Base-by-base conservation (phyloP, 2,329 filamentous ascomycete genomes). In the Ceratocystis cubensis region DNA sequence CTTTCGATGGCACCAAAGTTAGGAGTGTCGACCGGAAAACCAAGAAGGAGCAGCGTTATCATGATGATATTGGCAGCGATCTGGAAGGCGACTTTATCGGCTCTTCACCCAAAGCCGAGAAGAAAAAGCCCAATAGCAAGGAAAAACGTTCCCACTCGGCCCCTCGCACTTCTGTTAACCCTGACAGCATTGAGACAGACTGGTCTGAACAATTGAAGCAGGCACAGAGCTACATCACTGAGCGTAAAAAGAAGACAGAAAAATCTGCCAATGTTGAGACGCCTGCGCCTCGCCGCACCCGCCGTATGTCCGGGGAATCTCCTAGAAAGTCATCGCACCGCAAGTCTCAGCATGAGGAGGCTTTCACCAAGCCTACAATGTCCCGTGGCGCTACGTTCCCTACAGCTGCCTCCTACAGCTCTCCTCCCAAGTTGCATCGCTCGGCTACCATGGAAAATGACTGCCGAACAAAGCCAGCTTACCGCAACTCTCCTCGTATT, bases 301-400 rank as follows among this genome's bases (percentile, higher is more conserved):
- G 45, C 8, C 62, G 56, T n/a, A 65, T 53, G 45, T 62, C 66
- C 5, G 66, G 56, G 28, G 65, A 66, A 10, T 46, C 59, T 3
- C 33, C 59, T 17, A 66, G 63, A 48, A 66, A 63, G 46, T 20
- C 44, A 10, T 48, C 44, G 28, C 53, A 65, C 17, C 64, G 64
- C 53, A 65, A 46, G 37, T 28, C 50, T 1, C 17, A 8, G 17
- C 41, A n/a, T 25, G 33, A 65, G 2, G 64, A 65, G 5, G 2
- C 2, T 8, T 57, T 59, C 41, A 6, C 2, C 57, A 41, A 50
- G 28, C 62, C 61, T 7, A 7, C 46, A n/a, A 57, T 63, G 33
- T 0, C 61, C n/a, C 65, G 48, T 15, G 48, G 48, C 8, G 20
- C 46, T 8, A 66, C 65, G 3, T 63, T 66, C 33, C 53, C 64